Evolutionary conservation across 2,329 filamentous ascomycete species (phyloP).

Genomic region (Talaromyces pinophilus): DNA sequence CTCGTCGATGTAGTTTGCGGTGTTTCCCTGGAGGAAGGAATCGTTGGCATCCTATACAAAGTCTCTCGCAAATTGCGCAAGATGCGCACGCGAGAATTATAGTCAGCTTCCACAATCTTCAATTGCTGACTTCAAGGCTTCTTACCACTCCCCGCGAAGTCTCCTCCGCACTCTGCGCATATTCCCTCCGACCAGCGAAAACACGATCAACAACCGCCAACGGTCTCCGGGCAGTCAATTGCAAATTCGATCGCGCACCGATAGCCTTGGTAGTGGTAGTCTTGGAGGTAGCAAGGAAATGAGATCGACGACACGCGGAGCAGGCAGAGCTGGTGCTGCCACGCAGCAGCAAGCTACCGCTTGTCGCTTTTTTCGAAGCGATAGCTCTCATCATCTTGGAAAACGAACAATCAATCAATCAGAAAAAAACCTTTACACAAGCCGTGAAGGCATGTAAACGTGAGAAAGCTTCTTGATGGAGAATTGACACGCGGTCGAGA

Average conservation of each 20-base stretch:
- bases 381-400: slow-evolving; percentile 41
- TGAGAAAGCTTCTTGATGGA: background rate
- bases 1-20: slow-evolving; percentile 98
- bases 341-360: slow-evolving; percentile 39
- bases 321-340: slow-evolving; percentile 35
- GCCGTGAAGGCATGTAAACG: slow-evolving; percentile 5
- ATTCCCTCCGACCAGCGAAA: slow-evolving; percentile 50
- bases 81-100: slow-evolving; percentile 29
- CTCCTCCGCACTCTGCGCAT: slow-evolving; percentile 62
- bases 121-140: background rate
- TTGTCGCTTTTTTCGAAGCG: slow-evolving; percentile 41
- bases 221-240: slow-evolving; percentile 32
- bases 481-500: background rate
- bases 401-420: background rate
- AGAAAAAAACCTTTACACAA: background rate
- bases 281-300: slow-evolving; percentile 38
- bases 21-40: slow-evolving; percentile 94
- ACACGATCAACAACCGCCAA: slow-evolving; percentile 43
- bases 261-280: slow-evolving; percentile 27
- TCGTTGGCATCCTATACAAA: slow-evolving; percentile 74
- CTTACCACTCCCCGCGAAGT: slow-evolving; percentile 63
- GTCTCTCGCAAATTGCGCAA: slow-evolving; percentile 23
- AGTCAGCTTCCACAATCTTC: slow-evolving; percentile 25
- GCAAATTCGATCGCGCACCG: slow-evolving; percentile 36
- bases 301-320: slow-evolving; percentile 36